Percentiles rank a stretch among this genome's conserved stretches.
Conservation (phyloP, 768 basidiomycete species). For the Thelephora ganbajun region DNA sequence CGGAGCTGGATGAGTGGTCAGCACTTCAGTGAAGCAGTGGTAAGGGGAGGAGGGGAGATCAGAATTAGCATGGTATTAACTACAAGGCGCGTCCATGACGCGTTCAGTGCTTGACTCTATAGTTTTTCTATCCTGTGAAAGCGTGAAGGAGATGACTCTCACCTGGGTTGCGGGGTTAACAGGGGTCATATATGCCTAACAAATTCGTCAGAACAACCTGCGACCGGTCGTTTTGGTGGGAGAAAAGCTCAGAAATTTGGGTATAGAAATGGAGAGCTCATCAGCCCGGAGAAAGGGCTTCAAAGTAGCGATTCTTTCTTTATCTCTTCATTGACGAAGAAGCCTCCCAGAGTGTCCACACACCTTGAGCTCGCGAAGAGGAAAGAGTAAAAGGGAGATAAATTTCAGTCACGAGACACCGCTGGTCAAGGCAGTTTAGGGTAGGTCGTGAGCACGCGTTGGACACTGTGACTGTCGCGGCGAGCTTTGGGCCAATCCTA, state of each 20-base stretch:
- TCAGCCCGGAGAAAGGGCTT: slow-evolving; percentile 43
- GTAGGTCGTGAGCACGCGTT: not conserved
- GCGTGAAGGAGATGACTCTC: slow-evolving; percentile 16
- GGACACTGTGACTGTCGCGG: not conserved
- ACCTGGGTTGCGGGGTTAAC: slow-evolving; percentile 13
- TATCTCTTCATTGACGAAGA: slow-evolving; percentile 42
- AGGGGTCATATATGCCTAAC: not conserved
- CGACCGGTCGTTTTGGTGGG: slow-evolving; percentile 5
- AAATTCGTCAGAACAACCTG: slow-evolving; percentile 7
- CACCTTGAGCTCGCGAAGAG: slow-evolving; percentile 13
- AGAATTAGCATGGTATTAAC: slow-evolving; percentile 92
- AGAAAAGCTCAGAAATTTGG: slow-evolving; percentile 76
- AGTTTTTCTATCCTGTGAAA: slow-evolving; percentile 43
- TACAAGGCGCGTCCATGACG: slow-evolving; percentile 60
- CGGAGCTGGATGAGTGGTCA: slow-evolving; percentile 9
- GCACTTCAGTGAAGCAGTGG: slow-evolving; percentile 1
- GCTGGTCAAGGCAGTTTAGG: slow-evolving; percentile 21
- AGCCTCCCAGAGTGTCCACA: slow-evolving; percentile 16
- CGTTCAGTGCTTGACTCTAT: slow-evolving; percentile 88
- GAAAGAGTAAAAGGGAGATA: slow-evolving; percentile 1
- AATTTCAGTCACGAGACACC: slow-evolving; percentile 17
- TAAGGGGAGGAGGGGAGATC: slow-evolving; percentile 22
- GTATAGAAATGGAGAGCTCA: slow-evolving; percentile 61
- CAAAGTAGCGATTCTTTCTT: slow-evolving; percentile 78
- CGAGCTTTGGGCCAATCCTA: not conserved